Evolutionary conservation across 768 basidiomycete species (phyloP), one percentile per base, ranked within the genome.

Genomic region (Suillus occidentalis): DNA sequence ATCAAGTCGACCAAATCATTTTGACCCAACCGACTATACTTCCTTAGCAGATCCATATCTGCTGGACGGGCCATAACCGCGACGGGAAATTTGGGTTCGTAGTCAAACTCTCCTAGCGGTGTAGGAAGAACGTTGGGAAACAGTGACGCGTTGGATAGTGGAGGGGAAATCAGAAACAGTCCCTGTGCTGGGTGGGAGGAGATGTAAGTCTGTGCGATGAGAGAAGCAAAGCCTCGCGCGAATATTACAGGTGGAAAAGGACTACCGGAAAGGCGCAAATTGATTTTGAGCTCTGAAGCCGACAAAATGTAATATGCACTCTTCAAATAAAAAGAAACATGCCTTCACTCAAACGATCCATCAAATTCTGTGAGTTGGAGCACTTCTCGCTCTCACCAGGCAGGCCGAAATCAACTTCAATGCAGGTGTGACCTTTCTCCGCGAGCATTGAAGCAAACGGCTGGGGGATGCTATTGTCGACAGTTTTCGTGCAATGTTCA

Each of bases 171-270:
- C n/a, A 91, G 78, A 64, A 89, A 80, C 58, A 91, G 77, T 0
- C 83, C 89, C 6, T 81, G 78, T 7, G 86, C 86, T 2, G 89
- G 88, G 68, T 89, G 76, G 25, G 87, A 89, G 2, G 87, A 89
- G 66, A 91, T 84, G 72, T 89, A 91, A 25, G 84, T 80, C 72
- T 91, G 87, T 9, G 87, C 83, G 61, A 91, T 81, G 42, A 90
- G 77, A 62, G 86, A 81, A 12, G 81, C 79, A 5, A 77, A 68
- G 7, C 79, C 79, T 31, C 81, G 80, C 2, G 87, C 82, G 66
- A 88, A 76, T 43, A 89, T 77, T 37, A 89, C 80, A 1, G 87
- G 87, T 0, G 87, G 84, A 66, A 87, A 88, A 10, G 86, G 82
- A 45, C 82, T 80, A 6, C 72, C 75, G 18, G 82, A 76, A 9